Conservation (phyloP, 139 green algal genomes). For the Chlorella sp. region DNA sequence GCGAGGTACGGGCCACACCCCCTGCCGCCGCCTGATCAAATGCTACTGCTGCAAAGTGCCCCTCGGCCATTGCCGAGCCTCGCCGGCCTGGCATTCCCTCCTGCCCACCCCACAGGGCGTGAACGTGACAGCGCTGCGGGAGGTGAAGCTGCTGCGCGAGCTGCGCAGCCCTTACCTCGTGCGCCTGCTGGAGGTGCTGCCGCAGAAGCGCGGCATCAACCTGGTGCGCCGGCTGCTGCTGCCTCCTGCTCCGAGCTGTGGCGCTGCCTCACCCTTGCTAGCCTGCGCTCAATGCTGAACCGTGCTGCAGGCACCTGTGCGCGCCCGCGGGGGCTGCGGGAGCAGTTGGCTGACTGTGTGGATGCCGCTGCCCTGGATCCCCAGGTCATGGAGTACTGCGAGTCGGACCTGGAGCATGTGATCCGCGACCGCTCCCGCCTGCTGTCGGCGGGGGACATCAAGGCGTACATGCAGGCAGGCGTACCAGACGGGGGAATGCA, state of each 20-base stretch:
- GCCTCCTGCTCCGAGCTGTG: neutral
- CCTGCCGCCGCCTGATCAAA: neutral
- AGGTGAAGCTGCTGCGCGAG: slow-evolving; percentile 94
- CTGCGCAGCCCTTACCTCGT: slow-evolving; percentile 82
- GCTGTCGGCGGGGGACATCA: slow-evolving; percentile 82
- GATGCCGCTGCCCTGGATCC: neutral
- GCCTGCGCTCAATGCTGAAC: too few relatives aligned
- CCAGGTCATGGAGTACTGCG: slow-evolving; percentile 89
- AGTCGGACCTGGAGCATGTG: slow-evolving; percentile 84
- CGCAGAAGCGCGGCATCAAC: slow-evolving; percentile 68
- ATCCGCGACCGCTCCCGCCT: slow-evolving; percentile 83
- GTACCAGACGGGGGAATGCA: too few relatives aligned
- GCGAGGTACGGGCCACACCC: slow-evolving; percentile 13
- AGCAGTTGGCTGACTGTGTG: too few relatives aligned
- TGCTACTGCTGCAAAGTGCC: too few relatives aligned
- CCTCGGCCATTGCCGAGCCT: too few relatives aligned
- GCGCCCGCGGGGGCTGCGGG: too few relatives aligned
- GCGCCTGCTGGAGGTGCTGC: slow-evolving; percentile 83
- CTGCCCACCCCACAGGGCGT: slow-evolving; percentile 68
- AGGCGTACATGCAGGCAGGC: slow-evolving; percentile 83
- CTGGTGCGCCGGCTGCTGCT: slow-evolving; percentile 50
- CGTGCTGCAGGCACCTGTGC: too few relatives aligned
- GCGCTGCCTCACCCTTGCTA: too few relatives aligned
- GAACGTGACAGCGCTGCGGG: slow-evolving; percentile 87
- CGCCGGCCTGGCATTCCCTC: too few relatives aligned